These are phyloP conservation scores for Gaeumannomyces sp. DNA, from an alignment of 2,329 filamentous ascomycete genomes.

Conservation along the genomic window DNA sequence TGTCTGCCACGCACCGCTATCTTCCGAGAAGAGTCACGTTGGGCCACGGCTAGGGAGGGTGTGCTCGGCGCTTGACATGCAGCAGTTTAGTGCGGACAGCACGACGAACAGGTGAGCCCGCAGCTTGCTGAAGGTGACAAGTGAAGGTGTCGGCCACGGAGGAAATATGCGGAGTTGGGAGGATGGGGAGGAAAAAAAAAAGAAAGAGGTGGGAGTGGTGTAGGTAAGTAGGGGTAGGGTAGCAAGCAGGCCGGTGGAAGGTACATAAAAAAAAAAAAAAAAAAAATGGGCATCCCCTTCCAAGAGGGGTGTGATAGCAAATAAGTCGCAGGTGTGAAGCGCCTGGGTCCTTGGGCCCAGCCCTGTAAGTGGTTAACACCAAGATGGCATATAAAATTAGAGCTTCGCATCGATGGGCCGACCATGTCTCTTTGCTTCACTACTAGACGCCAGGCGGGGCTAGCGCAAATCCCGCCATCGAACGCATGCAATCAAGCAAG, in stretches of 20 bases:
- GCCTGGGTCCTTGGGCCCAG: slow-evolving; percentile 32
- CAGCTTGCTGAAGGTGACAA: slow-evolving; percentile 10
- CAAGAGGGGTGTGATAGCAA: slow-evolving; percentile 27
- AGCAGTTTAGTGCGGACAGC: slow-evolving; percentile 17
- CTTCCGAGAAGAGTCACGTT: background rate
- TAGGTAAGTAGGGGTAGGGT: slow-evolving; percentile 5
- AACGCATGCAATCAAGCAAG: background rate
- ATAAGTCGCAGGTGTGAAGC: slow-evolving; percentile 36
- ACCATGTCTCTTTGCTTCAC: slow-evolving; percentile 25
- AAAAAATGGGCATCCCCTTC: slow-evolving; percentile 4
- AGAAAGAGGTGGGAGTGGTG: slow-evolving; percentile 9
- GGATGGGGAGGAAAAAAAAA: slow-evolving; percentile 7
- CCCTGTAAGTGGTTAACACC: slow-evolving; percentile 35
- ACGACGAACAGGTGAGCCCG: slow-evolving; percentile 5
- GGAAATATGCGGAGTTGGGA: slow-evolving; percentile 8
- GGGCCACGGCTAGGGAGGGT: slow-evolving; percentile 16
- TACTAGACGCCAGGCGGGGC: slow-evolving; percentile 25
- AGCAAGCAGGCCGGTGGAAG: slow-evolving; percentile 6
- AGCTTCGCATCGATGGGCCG: slow-evolving; percentile 22
- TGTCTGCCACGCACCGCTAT: slow-evolving; percentile 5
- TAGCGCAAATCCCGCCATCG: background rate
- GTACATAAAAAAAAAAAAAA: slow-evolving; percentile 7
- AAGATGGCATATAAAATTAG: slow-evolving; percentile 39
- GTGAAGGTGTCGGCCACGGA: slow-evolving; percentile 4
- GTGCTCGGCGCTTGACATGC: slow-evolving; percentile 31